Conservation (phyloP, 2,329 filamentous ascomycete genomes). For the Hymenoscyphus linearis region DNA sequence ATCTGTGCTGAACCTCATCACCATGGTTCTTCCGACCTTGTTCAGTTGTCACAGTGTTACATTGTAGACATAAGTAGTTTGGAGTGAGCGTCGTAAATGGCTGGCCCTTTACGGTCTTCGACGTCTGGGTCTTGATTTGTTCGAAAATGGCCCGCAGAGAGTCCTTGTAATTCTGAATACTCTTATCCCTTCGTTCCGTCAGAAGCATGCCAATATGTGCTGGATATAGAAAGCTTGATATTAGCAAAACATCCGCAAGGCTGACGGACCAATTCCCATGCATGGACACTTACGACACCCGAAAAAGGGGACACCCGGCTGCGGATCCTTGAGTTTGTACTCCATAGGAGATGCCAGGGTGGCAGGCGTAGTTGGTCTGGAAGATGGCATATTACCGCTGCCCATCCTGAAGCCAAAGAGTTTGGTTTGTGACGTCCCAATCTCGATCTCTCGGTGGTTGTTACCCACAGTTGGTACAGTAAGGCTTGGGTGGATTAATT, state of each 20-base stretch:
- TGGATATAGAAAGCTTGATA: constrained; percentile 32
- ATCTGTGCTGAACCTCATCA: constrained; percentile 63
- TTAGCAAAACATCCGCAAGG: constrained; percentile 13
- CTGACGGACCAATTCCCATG: constrained; percentile 11
- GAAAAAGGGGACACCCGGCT: constrained; percentile 54
- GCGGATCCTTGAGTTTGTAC: constrained; percentile 52
- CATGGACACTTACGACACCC: constrained; percentile 51
- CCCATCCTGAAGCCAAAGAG: constrained; percentile 9
- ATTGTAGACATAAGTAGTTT: constrained; percentile 70
- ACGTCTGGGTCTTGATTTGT: constrained; percentile 60
- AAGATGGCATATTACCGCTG: constrained; percentile 24
- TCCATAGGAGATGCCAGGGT: constrained; percentile 23
- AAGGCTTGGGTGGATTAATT: not conserved
- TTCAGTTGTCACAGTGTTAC: constrained; percentile 61
- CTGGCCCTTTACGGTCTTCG: constrained; percentile 50
- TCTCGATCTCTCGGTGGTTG: not conserved
- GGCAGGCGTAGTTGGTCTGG: constrained; percentile 29
- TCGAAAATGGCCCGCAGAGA: constrained; percentile 68
- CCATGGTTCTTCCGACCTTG: constrained; percentile 64
- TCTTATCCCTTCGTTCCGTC: constrained; percentile 59
- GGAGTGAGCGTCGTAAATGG: constrained; percentile 58
- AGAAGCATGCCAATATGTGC: constrained; percentile 69
- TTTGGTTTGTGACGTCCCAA: not conserved
- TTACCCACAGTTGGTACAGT: not conserved
- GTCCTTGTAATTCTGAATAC: constrained; percentile 66